phyloP scores from a whole-genome alignment of 805 yeast species.

The Zygosaccharomyces siamensis region DNA sequence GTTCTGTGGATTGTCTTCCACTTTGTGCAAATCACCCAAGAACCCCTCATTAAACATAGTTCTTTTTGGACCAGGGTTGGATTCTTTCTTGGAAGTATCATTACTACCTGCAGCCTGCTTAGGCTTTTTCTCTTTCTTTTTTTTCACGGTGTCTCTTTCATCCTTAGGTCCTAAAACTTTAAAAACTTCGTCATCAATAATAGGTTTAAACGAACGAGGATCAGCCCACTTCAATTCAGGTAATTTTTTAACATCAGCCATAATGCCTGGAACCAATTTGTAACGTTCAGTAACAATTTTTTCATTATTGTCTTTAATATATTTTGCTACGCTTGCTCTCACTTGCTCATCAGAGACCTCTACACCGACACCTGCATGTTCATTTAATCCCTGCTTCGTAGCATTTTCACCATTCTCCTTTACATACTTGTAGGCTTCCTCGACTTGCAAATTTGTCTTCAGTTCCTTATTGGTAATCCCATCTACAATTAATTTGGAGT shows the following conservation, averaged over 20 bases:
- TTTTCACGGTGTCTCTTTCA: constrained; percentile 80
- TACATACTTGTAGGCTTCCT: constrained; percentile 74
- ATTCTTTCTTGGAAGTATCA: constrained; percentile 22
- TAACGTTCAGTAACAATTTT: constrained; percentile 72
- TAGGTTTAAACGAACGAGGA: constrained; percentile 80
- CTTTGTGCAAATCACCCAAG: constrained; percentile 88
- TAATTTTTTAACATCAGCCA: constrained; percentile 70
- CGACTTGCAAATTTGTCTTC: constrained; percentile 65
- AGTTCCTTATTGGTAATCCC: constrained; percentile 64
- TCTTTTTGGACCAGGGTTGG: constrained; percentile 36
- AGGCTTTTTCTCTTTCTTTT: constrained; percentile 56
- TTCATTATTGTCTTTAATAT: constrained; percentile 53
- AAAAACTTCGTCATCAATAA: constrained; percentile 72
- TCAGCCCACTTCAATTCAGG: constrained; percentile 88
- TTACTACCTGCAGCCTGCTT: constrained; percentile 34
- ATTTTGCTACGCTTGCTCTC: constrained; percentile 49
- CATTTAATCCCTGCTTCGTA: constrained; percentile 48
- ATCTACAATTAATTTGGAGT: constrained; percentile 49
- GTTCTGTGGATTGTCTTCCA: constrained; percentile 92
- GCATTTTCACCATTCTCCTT: constrained; percentile 46
- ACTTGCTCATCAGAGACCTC: constrained; percentile 65
- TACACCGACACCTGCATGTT: constrained; percentile 78
- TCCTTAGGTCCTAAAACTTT: constrained; percentile 88
- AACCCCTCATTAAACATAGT: constrained; percentile 95
- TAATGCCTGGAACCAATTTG: constrained; percentile 65